Base-by-base conservation (phyloP, 345 rosid species). In the Citrus mangshanensis region DNA sequence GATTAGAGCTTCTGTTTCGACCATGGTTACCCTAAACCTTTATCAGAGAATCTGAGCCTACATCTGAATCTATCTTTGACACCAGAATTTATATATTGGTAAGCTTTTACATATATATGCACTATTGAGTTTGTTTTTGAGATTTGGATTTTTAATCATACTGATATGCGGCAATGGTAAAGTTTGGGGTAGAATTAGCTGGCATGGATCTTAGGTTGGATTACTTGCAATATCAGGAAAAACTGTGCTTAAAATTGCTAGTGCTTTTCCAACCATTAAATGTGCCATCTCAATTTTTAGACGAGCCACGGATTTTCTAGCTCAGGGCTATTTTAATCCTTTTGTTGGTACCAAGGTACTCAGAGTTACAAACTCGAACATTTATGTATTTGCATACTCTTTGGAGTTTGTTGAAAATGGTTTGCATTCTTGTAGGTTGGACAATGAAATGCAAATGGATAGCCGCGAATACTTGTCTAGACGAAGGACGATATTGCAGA, bases 391-490 rank as follows among this genome's bases (percentile, higher is more conserved):
- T 25, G n/a, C 14, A 22, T 35, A 9, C 28, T 12, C 27, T 28
- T 66, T 78, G 22, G 5, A 35, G 37, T 37, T 1, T 27, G 34
- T 9, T 68, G 16, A 37, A 75, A 76, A 64, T 64, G 5, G 69
- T 55, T 14, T 71, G 35, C 5, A 35, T 22, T 60, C 51, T 74
- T 85, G 80, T 80, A 95, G 98, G 85, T 80, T 75, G 34, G 86
- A 90, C 5, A 35, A 77, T 25, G 96, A 88, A 79, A 77, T 70
- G 79, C 81, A 81, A 60, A 85, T 86, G 80, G 82, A 81, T 64
- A 85, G 62, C 68, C 60, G 22, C 2, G 87, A 81, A 65, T 88
- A 86, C 82, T 75, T 90, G 58, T 73, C 81, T 10, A 89, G 71
- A 72, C 78, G 59, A 37, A 86, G 84, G 70, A 82, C 73, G 32